Percentiles rank a stretch among this genome's conserved stretches.
Conservation (phyloP, 768 basidiomycete species). For the Russula sp. region DNA sequence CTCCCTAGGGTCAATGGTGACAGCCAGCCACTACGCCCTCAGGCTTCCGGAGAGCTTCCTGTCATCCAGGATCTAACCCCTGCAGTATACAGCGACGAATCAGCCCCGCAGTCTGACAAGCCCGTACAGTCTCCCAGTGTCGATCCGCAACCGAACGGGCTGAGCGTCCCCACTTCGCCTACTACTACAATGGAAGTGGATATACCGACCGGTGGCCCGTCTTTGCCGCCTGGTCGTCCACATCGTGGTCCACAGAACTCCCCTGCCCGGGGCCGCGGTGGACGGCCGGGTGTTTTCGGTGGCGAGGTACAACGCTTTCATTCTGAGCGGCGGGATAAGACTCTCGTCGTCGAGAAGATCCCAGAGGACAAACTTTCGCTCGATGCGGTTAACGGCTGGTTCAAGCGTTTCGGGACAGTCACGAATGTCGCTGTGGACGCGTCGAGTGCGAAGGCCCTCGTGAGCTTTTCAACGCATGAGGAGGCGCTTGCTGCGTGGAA, state of each 20-base stretch:
- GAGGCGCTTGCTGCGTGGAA: conserved; percentile 90
- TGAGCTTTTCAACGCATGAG: conserved; percentile 76
- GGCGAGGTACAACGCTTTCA: conserved; percentile 62
- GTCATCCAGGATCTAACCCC: conserved; percentile 83
- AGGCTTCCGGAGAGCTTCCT: conserved; percentile 62
- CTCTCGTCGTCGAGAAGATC: conserved; percentile 91
- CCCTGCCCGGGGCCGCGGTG: conserved; percentile 31
- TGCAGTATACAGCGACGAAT: conserved; percentile 29
- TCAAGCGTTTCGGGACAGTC: conserved; percentile 86
- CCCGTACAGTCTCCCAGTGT: not conserved
- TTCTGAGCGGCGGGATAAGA: conserved; percentile 63
- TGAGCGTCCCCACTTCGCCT: not conserved
- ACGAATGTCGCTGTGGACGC: conserved; percentile 86
- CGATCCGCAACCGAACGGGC: conserved; percentile 3
- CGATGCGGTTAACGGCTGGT: conserved; percentile 77
- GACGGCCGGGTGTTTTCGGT: conserved; percentile 49
- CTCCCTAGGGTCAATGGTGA: conserved; percentile 48
- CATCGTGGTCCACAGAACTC: conserved; percentile 5
- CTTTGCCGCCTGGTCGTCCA: conserved; percentile 19
- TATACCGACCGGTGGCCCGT: conserved; percentile 32
- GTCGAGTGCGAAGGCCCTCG: conserved; percentile 68
- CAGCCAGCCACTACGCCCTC: conserved; percentile 31
- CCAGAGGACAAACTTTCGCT: conserved; percentile 76
- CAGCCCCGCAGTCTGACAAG: conserved; percentile 6
- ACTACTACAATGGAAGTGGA: conserved; percentile 20